Base-by-base conservation (phyloP, 163 green algal genomes). In the Scenedesmus sp. region DNA sequence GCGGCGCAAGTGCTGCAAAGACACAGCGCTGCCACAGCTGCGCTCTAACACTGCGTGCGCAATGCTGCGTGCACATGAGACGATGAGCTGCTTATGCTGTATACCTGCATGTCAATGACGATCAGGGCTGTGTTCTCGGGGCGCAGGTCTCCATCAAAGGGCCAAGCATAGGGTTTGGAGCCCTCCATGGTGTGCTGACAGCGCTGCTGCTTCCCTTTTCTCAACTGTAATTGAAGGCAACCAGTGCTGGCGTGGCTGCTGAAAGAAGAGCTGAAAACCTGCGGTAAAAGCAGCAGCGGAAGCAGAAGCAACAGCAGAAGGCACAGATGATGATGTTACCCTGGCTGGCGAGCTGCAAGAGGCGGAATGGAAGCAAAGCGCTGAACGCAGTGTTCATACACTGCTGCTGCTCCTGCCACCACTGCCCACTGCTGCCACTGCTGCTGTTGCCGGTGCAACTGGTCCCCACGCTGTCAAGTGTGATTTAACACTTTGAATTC, bases 101-200 rank as follows among this genome's bases (percentile, higher is more conserved):
- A 54, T 54, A 93, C 92, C 93, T 97, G 95, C 96, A 97, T 97
- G 91, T 97, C 96, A 67, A 97, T 97, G 10, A 97, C 87, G 54
- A 97, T 90, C 0, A 97, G 56, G 2, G 93, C 94, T 6, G 95
- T 97, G 91, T 97, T 96, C 10, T 89, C 34, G 15, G 94, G 87
- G 0, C n/a, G 56, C 15, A 97, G 70, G 55, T 95, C 64, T 7
- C 94, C 94, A 85, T 95, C 82, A 67, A 81, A 97, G 0, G 96
- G 96, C 95, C 95, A 97, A 12, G 87, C 67, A 76, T 97, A 97
- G 2, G 95, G 95, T 56, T 82, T 20, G 16, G 91, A 92, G 0
- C 56, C 87, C 64, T 86, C 87, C 87, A 91, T 91, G 34, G 16
- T 54, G 66, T 34, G 46, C 66, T 82, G 34, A 26, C 1, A 15